Evolutionary conservation across 2,329 filamentous ascomycete species (phyloP).

Genomic region (Aspergillus calidoustus): DNA sequence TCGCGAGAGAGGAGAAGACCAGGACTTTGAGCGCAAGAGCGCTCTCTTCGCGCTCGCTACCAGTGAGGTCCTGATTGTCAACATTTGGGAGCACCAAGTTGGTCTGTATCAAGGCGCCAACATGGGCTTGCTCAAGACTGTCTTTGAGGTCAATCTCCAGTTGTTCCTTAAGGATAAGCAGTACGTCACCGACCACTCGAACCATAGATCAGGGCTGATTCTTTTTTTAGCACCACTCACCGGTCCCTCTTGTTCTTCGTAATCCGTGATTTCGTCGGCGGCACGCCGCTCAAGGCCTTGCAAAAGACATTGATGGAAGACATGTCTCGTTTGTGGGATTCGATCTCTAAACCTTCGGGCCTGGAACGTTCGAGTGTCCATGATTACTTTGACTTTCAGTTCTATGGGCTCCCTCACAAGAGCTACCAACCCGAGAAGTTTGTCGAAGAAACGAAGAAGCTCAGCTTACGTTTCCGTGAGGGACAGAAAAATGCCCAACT

Average conservation of each 20-base stretch:
- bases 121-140: slow-evolving; percentile 97
- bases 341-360: slow-evolving; percentile 87
- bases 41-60: slow-evolving; percentile 96
- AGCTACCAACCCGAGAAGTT: slow-evolving; percentile 95
- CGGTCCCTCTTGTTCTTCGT: slow-evolving; percentile 97
- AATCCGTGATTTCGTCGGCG: slow-evolving; percentile 94
- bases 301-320: slow-evolving; percentile 90
- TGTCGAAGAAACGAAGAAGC: slow-evolving; percentile 73
- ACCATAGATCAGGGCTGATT: slow-evolving; percentile 29
- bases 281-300: slow-evolving; percentile 86
- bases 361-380: slow-evolving; percentile 88
- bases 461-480: slow-evolving; percentile 80
- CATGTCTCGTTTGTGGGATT: slow-evolving; percentile 87
- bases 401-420: slow-evolving; percentile 94
- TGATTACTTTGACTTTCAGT: slow-evolving; percentile 98
- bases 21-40: slow-evolving; percentile 98
- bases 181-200: slow-evolving; percentile 54
- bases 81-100: slow-evolving; percentile 99
- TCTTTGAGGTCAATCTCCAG: slow-evolving; percentile 98
- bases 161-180: slow-evolving; percentile 94
- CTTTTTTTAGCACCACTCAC: slow-evolving; percentile 69
- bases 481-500: slow-evolving; percentile 74
- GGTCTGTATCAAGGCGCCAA: slow-evolving; percentile 98
- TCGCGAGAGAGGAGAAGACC: slow-evolving; percentile 92
- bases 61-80: slow-evolving; percentile 96